Base-by-base conservation (phyloP, 768 basidiomycete species). In the Pilatotrama ljubarskyi region DNA sequence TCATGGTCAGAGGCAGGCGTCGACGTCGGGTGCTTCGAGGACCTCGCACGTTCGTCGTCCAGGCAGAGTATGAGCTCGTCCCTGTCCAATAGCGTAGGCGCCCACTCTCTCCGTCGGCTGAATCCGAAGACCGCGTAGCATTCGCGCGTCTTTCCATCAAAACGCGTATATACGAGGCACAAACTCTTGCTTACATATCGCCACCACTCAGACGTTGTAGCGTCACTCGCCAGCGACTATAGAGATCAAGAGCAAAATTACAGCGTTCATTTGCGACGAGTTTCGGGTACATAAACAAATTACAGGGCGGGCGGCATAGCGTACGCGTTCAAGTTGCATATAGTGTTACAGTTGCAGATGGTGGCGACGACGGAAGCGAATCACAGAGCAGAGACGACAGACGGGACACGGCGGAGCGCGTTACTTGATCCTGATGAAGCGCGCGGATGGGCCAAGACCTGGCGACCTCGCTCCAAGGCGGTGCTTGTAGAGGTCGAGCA, bases 401-500 rank as follows among this genome's bases (percentile, higher is more conserved):
- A 63, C n/a, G 46, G 57, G 54, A 51, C 59, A 40, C 42, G 57
- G 44, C 37, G 32, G 20, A 35, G 10, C 22, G n/a, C 10, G 22
- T 74, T 68, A 81, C 65, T 76, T 74, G 59, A 80, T 83, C 64
- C 70, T 76, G 71, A 84, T 83, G 51, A 75, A 66, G 13, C 72
- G 66, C 36, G 60, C 51, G 37, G 70, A 53, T 18, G 72, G 56
- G 32, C 76, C 76, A 35, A 68, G 59, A 49, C 76, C 74, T 59
- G 72, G 72, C 60, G 69, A 70, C 48, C 69, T 46, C 46, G 69
- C 65, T 18, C 74, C 70, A 20, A 55, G 54, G 18, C 65, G 44
- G 22, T 63, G 52, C 17, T 47, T 36, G 68, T 92, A 91, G 42
- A 91, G 78, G 38, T 80, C 82, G 52, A 93, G 82, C 44, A 93